Base-by-base conservation (phyloP, 2,329 filamentous ascomycete species). In the Ceratocystis lukuohia region DNA sequence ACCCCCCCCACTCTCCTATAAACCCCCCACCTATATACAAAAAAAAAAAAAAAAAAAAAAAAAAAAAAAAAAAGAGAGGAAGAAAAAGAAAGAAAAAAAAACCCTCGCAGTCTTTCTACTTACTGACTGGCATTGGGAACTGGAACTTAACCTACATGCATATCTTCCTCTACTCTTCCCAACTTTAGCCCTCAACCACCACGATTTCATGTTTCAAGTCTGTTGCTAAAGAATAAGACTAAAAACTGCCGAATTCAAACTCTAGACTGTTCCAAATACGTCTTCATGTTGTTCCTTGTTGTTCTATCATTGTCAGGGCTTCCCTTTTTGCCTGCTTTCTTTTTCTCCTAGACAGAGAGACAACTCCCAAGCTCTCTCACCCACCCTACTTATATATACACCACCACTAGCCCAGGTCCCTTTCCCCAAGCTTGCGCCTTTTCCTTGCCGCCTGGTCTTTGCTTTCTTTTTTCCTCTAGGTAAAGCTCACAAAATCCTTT, bases 91-190 rank as follows among this genome's bases (percentile, higher is more conserved):
- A 10, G 44, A 61, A 10, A 30, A 15, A 53, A 22, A 57, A n/a
- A n/a, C 3, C 15, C 53, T 37, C 53, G 5, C 53, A 15, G 28
- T 22, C 48, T 22, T 53, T 25, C 33, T 37, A 12, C 33, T 37
- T 5, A 17, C 8, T 45, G 37, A 45, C 33, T 62, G 59, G 59
- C 53, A 59, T 59, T 59, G 53, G 53, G 12, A 15, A 30, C 53
- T 59, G 53, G 53, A 59, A 59, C 53, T 59, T 59, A 30, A 59
- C 65, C 59, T 50, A n/a, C 22, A 44, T 61, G 15, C 57, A 28
- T 63, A 25, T 20, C 37, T 62, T 62, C 48, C 48, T 66, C 59
- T 53, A 30, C 22, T 50, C 63, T 56, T 28, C 59, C 44, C 46
- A 59, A 17, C 48, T 53, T n/a, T 30, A 30, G 25, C 53, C 33